Conservation (phyloP, 805 yeast species). For the Yamadazyma nakazawae region DNA sequence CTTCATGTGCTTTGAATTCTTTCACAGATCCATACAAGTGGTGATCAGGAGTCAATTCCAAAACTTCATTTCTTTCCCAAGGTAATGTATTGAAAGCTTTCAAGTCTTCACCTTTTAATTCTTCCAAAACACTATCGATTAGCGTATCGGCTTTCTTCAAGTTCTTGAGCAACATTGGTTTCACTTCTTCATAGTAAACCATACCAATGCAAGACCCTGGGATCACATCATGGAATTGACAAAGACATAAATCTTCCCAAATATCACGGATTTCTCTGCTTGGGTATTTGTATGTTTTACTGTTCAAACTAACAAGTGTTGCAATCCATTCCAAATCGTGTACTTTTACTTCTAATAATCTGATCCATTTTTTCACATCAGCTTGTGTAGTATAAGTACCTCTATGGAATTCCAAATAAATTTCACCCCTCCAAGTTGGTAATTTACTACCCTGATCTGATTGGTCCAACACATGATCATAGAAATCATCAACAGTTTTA, state of each 20-base stretch:
- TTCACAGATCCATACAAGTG: conserved; percentile 16
- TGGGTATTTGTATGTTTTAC: conserved; percentile 66
- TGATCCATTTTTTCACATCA: conserved; percentile 73
- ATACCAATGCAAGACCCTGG: conserved; percentile 96
- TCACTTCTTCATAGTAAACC: conserved; percentile 81
- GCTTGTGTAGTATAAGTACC: conserved; percentile 98
- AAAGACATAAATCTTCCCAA: conserved; percentile 87
- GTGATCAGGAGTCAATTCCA: conserved; percentile 25
- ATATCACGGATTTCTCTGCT: conserved; percentile 57
- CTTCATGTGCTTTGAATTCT: conserved; percentile 11
- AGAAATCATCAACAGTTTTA: conserved; percentile 75
- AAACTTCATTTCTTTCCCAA: conserved; percentile 56
- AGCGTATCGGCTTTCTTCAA: conserved; percentile 52
- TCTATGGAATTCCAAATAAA: conserved; percentile 91
- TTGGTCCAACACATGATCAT: conserved; percentile 55
- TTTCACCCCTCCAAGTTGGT: conserved; percentile 91
- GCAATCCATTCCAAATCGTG: conserved; percentile 87
- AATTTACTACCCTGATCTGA: conserved; percentile 65
- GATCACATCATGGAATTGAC: conserved; percentile 96
- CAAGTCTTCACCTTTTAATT: conserved; percentile 2
- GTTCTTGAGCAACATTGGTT: conserved; percentile 66
- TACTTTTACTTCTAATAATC: conserved; percentile 69
- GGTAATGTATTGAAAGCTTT: conserved; percentile 54
- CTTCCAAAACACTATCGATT: conserved; percentile 46
- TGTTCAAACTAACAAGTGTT: conserved; percentile 61